Evolutionary conservation across 495 filamentous ascomycete species (phyloP).

Genomic region (Penicillium verhagenii): DNA sequence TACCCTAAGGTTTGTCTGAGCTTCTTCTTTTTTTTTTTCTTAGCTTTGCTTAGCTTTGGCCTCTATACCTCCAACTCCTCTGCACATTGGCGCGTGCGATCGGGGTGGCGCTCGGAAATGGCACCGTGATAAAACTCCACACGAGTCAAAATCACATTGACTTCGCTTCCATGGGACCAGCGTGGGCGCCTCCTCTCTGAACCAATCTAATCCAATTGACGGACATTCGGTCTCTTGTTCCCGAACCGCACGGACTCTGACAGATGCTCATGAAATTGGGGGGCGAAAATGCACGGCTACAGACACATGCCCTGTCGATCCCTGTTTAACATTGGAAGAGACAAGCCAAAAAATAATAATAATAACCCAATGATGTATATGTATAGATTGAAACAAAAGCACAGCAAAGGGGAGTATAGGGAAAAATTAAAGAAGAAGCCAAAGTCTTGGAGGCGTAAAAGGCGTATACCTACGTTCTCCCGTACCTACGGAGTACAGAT

Average conservation of each 20-base stretch:
- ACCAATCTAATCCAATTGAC: constrained; percentile 10
- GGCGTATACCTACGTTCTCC: too few species aligned
- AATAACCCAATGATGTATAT: too few species aligned
- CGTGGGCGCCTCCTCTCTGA: background rate
- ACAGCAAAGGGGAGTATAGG: background rate
- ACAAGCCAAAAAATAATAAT: too few species aligned
- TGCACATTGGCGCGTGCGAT: constrained; percentile 9
- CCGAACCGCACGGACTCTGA: constrained; percentile 3
- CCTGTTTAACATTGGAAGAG: background rate
- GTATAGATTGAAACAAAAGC: too few species aligned
- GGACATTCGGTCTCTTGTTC: background rate
- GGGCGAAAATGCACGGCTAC: background rate
- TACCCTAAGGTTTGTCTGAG: background rate
- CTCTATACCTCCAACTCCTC: too few species aligned
- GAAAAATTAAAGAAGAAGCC: background rate
- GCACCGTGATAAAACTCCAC: constrained; percentile 13
- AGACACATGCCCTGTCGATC: constrained; percentile 10
- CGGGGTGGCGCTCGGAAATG: constrained; percentile 17
- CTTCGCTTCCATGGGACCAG: constrained; percentile 4
- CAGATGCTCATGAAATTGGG: background rate
- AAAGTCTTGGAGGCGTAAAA: background rate
- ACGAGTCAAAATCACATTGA: constrained; percentile 3
- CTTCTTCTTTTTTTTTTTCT: background rate
- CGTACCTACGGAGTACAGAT: background rate
- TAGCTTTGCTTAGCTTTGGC: background rate